Percentiles rank a stretch among this genome's conserved stretches.
Evolutionary conservation across 2,329 filamentous ascomycete species (phyloP).

Genomic region (Claviceps sp.): DNA sequence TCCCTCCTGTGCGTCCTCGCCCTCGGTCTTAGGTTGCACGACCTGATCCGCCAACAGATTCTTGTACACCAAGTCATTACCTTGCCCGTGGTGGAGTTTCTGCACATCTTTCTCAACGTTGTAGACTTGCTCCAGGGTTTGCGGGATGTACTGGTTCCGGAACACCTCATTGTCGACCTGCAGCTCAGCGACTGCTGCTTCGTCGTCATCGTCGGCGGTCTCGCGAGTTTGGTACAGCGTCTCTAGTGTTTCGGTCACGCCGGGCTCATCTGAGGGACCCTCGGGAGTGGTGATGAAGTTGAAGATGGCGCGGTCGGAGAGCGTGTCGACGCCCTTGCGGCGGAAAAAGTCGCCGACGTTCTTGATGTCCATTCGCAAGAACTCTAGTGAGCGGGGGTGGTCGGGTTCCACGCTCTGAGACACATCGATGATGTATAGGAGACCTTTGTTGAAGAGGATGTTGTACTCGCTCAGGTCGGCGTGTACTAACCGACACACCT

Average conservation of each 20-base stretch:
- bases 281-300: slow-evolving; percentile 60
- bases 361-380: slow-evolving; percentile 96
- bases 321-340: slow-evolving; percentile 66
- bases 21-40: slow-evolving; percentile 24
- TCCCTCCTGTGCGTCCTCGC: slow-evolving; percentile 26
- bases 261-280: slow-evolving; percentile 46
- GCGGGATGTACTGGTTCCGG: slow-evolving; percentile 89
- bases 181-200: slow-evolving; percentile 34
- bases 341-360: slow-evolving; percentile 91
- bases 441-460: slow-evolving; percentile 71
- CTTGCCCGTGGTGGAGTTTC: slow-evolving; percentile 59
- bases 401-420: slow-evolving; percentile 96
- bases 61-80: slow-evolving; percentile 69
- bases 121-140: slow-evolving; percentile 90
- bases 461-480: slow-evolving; percentile 98
- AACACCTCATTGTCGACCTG: slow-evolving; percentile 87
- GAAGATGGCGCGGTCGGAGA: slow-evolving; percentile 70
- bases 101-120: slow-evolving; percentile 86
- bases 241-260: slow-evolving; percentile 49
- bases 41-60: slow-evolving; percentile 66
- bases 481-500: slow-evolving; percentile 81
- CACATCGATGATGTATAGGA: slow-evolving; percentile 90
- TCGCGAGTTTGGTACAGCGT: slow-evolving; percentile 48
- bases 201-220: slow-evolving; percentile 34
- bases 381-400: slow-evolving; percentile 83